Base-by-base conservation (phyloP, 202 grass and related monocot genomes). In the Saccharum hybrid region DNA sequence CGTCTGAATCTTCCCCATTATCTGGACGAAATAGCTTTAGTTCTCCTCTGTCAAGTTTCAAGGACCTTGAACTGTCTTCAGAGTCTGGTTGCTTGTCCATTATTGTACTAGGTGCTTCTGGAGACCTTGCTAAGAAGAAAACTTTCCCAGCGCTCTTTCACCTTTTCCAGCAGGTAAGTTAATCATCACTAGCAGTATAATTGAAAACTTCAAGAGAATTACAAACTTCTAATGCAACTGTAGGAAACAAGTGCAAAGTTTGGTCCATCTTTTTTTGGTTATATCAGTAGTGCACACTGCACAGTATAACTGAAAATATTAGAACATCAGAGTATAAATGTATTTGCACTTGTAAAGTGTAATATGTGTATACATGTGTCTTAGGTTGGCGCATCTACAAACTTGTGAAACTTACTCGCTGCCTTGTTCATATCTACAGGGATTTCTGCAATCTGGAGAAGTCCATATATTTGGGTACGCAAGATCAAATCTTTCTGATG, bases 81-180 rank as follows among this genome's bases (percentile, higher is more conserved):
- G 92, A 98, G 62, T 71, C 79, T 40, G 91, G 93, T 49, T 96
- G 71, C 52, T 87, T 98, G 69, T 96, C 96, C 59, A 92, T 98
- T 87, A 83, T 98, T 43, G 96, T 98, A 23, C 91, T 98, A 65
- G 96, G 96, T 82, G 96, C 96, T 81, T 98, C 93, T 52, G 96
- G 96, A 61, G 96, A 98, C 76, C 91, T 98, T 67, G 96, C 96
- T 78, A 98, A 98, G 88, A 98, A 94, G 84, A 98, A 98, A 84
- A 98, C 96, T 79, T 98, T 98, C 83, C 96, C 96, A 18, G 91
- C 96, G 46, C 89, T 98, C 40, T 96, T 92, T 68, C 82, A 98
- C 43, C 89, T 98, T 84, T 98, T 96, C 66, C 72, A 76, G 62
- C 93, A 98, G 91, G 96, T 98, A 79, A 66, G 74, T 83, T 64